Evolutionary conservation across 2,329 filamentous ascomycete genomes (phyloP).

Genomic region (Sporothrix globosa): DNA sequence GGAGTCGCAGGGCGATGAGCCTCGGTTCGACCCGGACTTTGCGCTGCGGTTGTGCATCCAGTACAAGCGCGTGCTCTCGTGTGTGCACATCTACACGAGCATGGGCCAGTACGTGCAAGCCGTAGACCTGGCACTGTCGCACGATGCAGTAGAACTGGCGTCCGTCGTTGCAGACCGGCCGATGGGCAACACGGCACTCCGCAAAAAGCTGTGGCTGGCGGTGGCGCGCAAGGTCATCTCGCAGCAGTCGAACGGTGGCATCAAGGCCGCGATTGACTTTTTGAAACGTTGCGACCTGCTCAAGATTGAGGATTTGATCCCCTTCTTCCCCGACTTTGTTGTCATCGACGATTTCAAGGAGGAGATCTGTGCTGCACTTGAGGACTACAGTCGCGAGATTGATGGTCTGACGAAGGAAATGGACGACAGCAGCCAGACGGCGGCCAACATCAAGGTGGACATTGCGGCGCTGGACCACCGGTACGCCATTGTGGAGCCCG

Average conservation of each 20-base stretch:
- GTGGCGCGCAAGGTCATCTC: slow-evolving; percentile 90
- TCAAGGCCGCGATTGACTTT: slow-evolving; percentile 93
- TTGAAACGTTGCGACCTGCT: slow-evolving; percentile 88
- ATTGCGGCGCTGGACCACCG: slow-evolving; percentile 83
- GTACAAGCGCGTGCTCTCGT: slow-evolving; percentile 87
- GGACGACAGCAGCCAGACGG: slow-evolving; percentile 89
- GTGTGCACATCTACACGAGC: slow-evolving; percentile 94
- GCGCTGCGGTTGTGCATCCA: slow-evolving; percentile 94
- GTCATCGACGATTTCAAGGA: slow-evolving; percentile 99
- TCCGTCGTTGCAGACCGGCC: slow-evolving; percentile 86
- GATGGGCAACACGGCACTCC: slow-evolving; percentile 74
- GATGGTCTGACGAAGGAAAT: slow-evolving; percentile 88
- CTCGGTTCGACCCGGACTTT: slow-evolving; percentile 92
- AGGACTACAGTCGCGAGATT: slow-evolving; percentile 91
- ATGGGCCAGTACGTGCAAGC: slow-evolving; percentile 96
- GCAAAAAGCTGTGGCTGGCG: slow-evolving; percentile 94
- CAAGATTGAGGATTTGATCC: slow-evolving; percentile 93
- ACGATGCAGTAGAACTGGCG: slow-evolving; percentile 87
- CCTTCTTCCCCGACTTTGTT: slow-evolving; percentile 98
- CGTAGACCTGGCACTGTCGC: slow-evolving; percentile 87
- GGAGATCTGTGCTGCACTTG: slow-evolving; percentile 90
- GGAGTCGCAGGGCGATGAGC: slow-evolving; percentile 84
- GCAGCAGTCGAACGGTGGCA: slow-evolving; percentile 66
- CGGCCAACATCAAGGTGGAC: slow-evolving; percentile 86
- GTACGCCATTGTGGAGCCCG: slow-evolving; percentile 95